A percentile compares a stretch with the other conserved stretches of the same genome.
Conservation (phyloP, 2,329 filamentous ascomycete species). For the Xylaria multiplex region DNA sequence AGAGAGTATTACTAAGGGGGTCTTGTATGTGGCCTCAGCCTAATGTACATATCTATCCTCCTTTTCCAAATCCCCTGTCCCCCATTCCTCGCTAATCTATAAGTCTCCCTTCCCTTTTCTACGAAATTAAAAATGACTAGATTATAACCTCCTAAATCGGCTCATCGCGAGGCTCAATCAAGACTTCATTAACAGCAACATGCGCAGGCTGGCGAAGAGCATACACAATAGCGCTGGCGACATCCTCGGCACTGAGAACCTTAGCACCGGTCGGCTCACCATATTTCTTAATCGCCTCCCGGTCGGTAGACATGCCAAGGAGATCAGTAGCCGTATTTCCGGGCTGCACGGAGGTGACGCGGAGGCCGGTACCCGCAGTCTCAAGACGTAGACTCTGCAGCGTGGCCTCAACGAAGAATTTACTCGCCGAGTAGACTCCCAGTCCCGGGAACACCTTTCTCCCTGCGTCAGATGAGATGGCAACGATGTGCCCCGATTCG, state of each 20-base stretch:
- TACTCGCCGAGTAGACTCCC: slow-evolving; percentile 83
- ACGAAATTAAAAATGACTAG: not conserved
- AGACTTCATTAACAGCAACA: slow-evolving; percentile 81
- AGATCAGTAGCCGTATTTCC: slow-evolving; percentile 81
- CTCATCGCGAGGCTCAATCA: slow-evolving; percentile 82
- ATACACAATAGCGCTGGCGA: slow-evolving; percentile 77
- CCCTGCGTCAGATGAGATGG: slow-evolving; percentile 84
- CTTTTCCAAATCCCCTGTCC: too few relatives aligned
- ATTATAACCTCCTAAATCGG: slow-evolving; percentile 64
- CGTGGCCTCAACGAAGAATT: slow-evolving; percentile 86
- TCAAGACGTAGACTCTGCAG: slow-evolving; percentile 80
- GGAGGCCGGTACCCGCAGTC: slow-evolving; percentile 76
- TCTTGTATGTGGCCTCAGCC: not conserved
- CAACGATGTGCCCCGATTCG: slow-evolving; percentile 77
- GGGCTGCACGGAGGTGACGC: slow-evolving; percentile 80
- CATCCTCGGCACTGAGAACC: slow-evolving; percentile 77
- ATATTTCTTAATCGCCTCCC: slow-evolving; percentile 81
- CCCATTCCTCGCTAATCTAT: too few relatives aligned
- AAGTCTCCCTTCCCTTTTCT: not conserved
- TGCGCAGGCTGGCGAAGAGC: slow-evolving; percentile 78
- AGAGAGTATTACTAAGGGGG: not conserved
- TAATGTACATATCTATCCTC: not conserved
- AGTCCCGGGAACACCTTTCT: slow-evolving; percentile 84
- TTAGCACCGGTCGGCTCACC: slow-evolving; percentile 79
- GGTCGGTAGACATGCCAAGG: slow-evolving; percentile 77